phyloP scores from a whole-genome alignment of 2,329 filamentous ascomycete genomes.

The Verruconis gallopava region DNA sequence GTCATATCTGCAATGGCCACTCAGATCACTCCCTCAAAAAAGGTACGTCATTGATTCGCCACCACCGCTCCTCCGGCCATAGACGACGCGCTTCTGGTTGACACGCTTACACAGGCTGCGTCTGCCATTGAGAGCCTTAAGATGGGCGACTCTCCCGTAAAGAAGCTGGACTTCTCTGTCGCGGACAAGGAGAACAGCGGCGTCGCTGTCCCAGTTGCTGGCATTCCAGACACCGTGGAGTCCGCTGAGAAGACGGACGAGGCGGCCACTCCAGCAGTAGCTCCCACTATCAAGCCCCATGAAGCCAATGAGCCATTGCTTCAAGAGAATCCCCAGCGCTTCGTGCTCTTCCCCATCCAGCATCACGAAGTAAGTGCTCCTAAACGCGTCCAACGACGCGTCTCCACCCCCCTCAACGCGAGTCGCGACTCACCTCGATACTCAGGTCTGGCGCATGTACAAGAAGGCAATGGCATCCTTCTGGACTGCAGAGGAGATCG shows the following conservation, averaged over 20 bases:
- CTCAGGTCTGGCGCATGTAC: slow-evolving; percentile 99
- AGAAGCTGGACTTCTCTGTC: slow-evolving; percentile 70
- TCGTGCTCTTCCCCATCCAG: slow-evolving; percentile 97
- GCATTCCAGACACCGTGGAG: slow-evolving; percentile 32
- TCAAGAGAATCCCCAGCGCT: slow-evolving; percentile 88
- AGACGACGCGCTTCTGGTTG: slow-evolving; percentile 23
- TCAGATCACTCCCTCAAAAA: slow-evolving; percentile 62
- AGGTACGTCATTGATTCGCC: slow-evolving; percentile 36
- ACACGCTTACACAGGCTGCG: slow-evolving; percentile 51
- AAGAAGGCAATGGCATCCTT: slow-evolving; percentile 99
- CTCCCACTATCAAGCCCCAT: slow-evolving; percentile 43
- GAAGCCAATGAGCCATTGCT: slow-evolving; percentile 83
- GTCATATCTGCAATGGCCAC: slow-evolving; percentile 53
- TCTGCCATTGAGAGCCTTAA: slow-evolving; percentile 78
- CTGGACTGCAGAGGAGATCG: slow-evolving; percentile 99
- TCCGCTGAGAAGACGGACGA: slow-evolving; percentile 20
- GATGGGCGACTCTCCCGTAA: slow-evolving; percentile 75
- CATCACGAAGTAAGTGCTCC: slow-evolving; percentile 83
- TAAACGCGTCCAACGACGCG: slow-evolving; percentile 46
- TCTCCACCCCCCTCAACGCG: too few species aligned
- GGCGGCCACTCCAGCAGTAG: slow-evolving; percentile 39
- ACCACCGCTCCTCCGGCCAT: slow-evolving; percentile 25
- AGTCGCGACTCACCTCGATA: slow-evolving; percentile 26
- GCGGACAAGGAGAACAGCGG: slow-evolving; percentile 71
- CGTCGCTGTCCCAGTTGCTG: slow-evolving; percentile 43